These are phyloP conservation scores for Fusarium hostae DNA, from an alignment of 2,329 filamentous ascomycete species.

Conservation along the genomic window DNA sequence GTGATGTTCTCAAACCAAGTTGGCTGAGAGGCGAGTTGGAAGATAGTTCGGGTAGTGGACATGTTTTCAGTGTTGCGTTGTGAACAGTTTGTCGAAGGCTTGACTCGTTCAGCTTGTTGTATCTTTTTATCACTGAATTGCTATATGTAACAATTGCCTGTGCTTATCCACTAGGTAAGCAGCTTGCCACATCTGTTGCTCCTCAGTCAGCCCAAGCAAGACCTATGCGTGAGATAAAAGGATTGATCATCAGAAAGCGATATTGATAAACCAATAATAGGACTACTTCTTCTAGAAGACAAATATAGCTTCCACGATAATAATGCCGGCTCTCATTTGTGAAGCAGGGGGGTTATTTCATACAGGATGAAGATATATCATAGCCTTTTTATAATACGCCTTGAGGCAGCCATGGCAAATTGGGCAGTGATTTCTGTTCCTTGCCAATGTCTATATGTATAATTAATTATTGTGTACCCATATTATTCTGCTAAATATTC, in stretches of 20 bases:
- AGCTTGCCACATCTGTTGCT: not conserved
- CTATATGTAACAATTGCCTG: no score
- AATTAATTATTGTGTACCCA: not conserved
- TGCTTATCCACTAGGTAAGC: not conserved
- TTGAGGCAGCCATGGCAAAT: not conserved
- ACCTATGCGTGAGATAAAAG: not conserved
- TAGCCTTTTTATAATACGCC: not conserved
- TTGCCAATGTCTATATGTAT: not conserved
- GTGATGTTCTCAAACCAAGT: constrained; percentile 42
- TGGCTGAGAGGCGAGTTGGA: constrained; percentile 31
- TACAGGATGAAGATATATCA: not conserved
- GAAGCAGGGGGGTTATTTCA: not conserved
- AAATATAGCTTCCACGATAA: not conserved
- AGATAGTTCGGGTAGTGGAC: constrained; percentile 22
- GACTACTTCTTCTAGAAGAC: no score
- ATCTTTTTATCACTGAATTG: not conserved
- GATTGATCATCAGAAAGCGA: not conserved
- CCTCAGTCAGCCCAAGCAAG: not conserved
- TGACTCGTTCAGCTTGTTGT: no score
- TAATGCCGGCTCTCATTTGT: not conserved
- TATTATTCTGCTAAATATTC: not conserved
- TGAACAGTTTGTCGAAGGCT: not conserved
- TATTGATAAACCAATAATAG: not conserved
- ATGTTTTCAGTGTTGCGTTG: not conserved
- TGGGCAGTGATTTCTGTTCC: no score